phyloP scores from a whole-genome alignment of 2,329 filamentous ascomycete species.

The Sporothrix pallida region DNA sequence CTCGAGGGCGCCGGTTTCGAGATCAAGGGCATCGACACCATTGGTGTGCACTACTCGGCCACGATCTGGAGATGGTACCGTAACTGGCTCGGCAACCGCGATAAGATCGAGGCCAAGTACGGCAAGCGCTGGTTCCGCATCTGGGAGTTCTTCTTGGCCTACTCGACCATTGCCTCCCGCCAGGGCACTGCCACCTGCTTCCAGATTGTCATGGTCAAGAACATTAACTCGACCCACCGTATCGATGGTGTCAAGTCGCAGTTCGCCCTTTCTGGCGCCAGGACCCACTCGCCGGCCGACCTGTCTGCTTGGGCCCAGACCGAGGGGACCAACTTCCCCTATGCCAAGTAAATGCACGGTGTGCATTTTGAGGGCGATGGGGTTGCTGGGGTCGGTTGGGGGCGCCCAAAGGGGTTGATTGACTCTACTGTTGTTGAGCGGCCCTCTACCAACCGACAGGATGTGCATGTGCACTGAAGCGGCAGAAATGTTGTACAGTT shows the following conservation, averaged over 20 bases:
- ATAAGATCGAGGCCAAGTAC: slow-evolving; percentile 94
- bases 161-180: slow-evolving; percentile 80
- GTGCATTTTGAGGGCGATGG: background rate
- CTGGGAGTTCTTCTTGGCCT: slow-evolving; percentile 91
- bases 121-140: slow-evolving; percentile 95
- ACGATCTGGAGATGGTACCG: slow-evolving; percentile 98
- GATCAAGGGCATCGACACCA: slow-evolving; percentile 88
- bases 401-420: background rate
- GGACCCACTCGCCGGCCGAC: slow-evolving; percentile 47
- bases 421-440: too few relatives aligned
- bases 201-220: slow-evolving; percentile 87
- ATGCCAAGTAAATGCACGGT: slow-evolving; percentile 39
- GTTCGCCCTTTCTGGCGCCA: slow-evolving; percentile 70
- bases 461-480: background rate
- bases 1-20: slow-evolving; percentile 89
- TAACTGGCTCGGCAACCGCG: slow-evolving; percentile 94
- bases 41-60: slow-evolving; percentile 95
- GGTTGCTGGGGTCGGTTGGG: background rate
- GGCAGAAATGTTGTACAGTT: background rate
- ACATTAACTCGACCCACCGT: slow-evolving; percentile 85
- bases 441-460: background rate
- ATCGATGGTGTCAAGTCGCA: slow-evolving; percentile 74
- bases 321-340: slow-evolving; percentile 44
- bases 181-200: slow-evolving; percentile 85
- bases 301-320: slow-evolving; percentile 44